A percentile compares a stretch with the other conserved stretches of the same genome.
Evolutionary conservation across 2,329 filamentous ascomycete species (phyloP).

Genomic region (Biscogniauxia sp.): DNA sequence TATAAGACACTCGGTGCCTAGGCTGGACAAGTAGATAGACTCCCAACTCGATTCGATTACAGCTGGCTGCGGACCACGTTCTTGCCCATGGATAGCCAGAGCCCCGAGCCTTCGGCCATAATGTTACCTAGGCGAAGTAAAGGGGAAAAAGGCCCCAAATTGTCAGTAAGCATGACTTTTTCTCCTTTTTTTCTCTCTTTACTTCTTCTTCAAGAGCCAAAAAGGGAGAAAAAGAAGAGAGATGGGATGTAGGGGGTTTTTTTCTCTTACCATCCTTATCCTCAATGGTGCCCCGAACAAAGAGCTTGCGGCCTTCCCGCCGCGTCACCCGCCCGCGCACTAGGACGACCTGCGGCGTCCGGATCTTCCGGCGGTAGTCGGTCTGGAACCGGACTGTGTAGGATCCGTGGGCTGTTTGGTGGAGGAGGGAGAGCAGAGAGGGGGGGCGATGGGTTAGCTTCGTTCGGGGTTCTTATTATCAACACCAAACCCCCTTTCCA

Average conservation of each 20-base stretch:
- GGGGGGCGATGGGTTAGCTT: background rate
- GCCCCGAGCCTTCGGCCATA: constrained; percentile 20
- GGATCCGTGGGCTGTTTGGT: constrained; percentile 24
- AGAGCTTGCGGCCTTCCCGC: constrained; percentile 28
- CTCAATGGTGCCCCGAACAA: constrained; percentile 24
- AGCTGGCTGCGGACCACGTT: constrained; percentile 20
- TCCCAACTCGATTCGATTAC: background rate
- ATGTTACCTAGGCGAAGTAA: constrained; percentile 25
- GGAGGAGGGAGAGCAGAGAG: background rate
- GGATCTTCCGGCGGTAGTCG: constrained; percentile 24
- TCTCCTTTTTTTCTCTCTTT: background rate
- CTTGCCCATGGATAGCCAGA: constrained; percentile 19
- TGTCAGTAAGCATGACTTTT: constrained; percentile 3
- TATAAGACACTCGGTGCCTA: no score
- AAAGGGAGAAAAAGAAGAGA: background rate
- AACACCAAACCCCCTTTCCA: no score
- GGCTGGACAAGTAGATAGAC: background rate
- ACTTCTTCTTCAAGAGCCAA: no score
- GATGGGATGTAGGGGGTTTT: no score
- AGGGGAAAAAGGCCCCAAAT: background rate
- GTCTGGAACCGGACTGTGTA: constrained; percentile 29
- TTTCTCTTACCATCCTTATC: constrained; percentile 25
- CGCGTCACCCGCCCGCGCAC: constrained; percentile 25
- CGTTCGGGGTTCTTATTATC: no score
- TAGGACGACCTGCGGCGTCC: constrained; percentile 25